Evolutionary conservation across 2,329 filamentous ascomycete species (phyloP), one percentile per base, ranked within the genome.

Genomic region (Thermothelomyces thermophilus): DNA sequence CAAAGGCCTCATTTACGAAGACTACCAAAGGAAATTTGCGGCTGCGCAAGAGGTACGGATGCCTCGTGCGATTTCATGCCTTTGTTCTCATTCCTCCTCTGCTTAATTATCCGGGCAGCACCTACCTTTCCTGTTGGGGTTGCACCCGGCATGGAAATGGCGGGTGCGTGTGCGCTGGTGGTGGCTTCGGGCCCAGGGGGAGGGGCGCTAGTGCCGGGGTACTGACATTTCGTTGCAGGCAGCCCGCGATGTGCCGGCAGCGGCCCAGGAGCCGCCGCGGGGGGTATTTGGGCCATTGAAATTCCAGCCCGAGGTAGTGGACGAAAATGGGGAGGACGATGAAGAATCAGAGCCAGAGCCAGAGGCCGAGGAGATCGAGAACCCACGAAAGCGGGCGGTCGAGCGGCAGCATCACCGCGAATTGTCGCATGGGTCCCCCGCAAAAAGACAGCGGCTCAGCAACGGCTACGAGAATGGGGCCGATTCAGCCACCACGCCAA

Each of bases 1-100:
- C 66, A 78, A 79, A 67, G 81, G 81, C 51, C 73, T 84, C 45
- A 66, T 80, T 59, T 83, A 81, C 67, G 71, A 77, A 63, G 75
- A 74, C 41, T 71, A 80, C 48, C 78, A 83, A 64, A 72, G 80
- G 58, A 73, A 82, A 54, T 73, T 58, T 45, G 48, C 48, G 9
- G 39, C 72, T 63, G 68, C 70, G 59, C 68, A 69, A 59, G 68
- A 74, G 73, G 77, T 81, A 75, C 59, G 61, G 53, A 30, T 35
- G 41, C 42, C 37, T 50, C 22, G 39, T 35, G 17, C 43, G 28
- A 33, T 52, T 45, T 44, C 42, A 31, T 40, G 14, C 43, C 31
- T 48, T 8, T 3, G n/a, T 30, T 42, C 36, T 20, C 19, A 9
- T 49, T 46, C 28, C 40, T 40, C 44, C 39, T 28, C 14, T 22